Evolutionary conservation across 768 basidiomycete species (phyloP).

Genomic region (Postia placenta): DNA sequence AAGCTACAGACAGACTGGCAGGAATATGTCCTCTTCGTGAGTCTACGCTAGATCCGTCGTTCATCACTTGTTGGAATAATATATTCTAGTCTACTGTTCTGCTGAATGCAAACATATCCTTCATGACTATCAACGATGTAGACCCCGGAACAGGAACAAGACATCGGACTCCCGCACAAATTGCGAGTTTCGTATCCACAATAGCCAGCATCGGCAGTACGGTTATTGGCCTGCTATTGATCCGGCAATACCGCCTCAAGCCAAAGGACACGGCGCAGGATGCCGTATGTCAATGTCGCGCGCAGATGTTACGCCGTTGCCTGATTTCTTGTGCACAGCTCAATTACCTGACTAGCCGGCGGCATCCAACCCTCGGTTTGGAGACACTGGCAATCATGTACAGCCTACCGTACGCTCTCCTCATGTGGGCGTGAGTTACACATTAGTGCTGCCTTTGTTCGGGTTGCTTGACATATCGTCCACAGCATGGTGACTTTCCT

Average conservation of each 20-base stretch:
- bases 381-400: constrained; percentile 50
- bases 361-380: constrained; percentile 30
- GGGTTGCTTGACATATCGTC: background rate
- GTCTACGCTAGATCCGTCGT: background rate
- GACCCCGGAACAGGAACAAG: constrained; percentile 7
- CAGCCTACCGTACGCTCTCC: constrained; percentile 47
- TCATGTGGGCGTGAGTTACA: constrained; percentile 52
- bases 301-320: background rate
- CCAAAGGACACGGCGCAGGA: constrained; percentile 22
- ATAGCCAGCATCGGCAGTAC: constrained; percentile 7
- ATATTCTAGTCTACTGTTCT: constrained; percentile 25
- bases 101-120: constrained; percentile 27
- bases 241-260: constrained; percentile 24
- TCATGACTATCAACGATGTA: constrained; percentile 28
- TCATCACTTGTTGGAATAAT: background rate
- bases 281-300: constrained; percentile 26
- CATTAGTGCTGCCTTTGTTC: background rate
- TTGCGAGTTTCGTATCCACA: constrained; percentile 27
- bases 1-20: constrained; percentile 21
- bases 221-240: constrained; percentile 32
- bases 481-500: constrained; percentile 35
- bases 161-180: constrained; percentile 38
- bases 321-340: constrained; percentile 11
- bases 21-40: constrained; percentile 19
- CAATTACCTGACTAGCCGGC: constrained; percentile 18